A percentile compares a stretch with the other conserved stretches of the same genome.
Evolutionary conservation across 768 basidiomycete species (phyloP).

Genomic region (Trametes cinnabarina): DNA sequence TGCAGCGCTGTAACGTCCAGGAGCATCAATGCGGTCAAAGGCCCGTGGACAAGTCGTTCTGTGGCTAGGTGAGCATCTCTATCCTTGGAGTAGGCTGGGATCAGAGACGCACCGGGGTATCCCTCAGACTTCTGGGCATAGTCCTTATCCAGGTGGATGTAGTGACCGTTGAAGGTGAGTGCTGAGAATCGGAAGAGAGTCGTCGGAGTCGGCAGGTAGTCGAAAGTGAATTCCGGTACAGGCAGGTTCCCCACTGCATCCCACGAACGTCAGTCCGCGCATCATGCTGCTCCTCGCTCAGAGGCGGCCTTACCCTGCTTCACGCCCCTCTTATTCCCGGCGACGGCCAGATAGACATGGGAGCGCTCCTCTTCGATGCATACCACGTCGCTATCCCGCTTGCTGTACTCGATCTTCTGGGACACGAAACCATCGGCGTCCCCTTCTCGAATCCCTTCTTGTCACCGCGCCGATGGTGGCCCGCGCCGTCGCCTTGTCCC

Average conservation of each 20-base stretch:
- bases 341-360: conserved; percentile 61
- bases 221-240: conserved; percentile 54
- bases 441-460: conserved; percentile 66
- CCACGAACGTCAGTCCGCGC: not conserved
- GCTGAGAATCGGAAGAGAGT: conserved; percentile 86
- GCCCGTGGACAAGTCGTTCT: conserved; percentile 87
- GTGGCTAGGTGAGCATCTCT: not conserved
- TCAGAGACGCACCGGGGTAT: conserved; percentile 54
- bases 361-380: conserved; percentile 61
- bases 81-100: not conserved
- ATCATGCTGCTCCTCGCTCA: not conserved
- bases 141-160: conserved; percentile 78
- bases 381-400: conserved; percentile 41
- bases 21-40: conserved; percentile 76
- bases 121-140: conserved; percentile 68
- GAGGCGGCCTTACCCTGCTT: conserved; percentile 41
- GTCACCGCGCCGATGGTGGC: conserved; percentile 48
- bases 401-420: conserved; percentile 54
- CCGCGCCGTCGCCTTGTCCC: conserved; percentile 47
- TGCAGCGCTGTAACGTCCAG: conserved; percentile 58
- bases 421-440: conserved; percentile 76
- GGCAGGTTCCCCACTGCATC: conserved; percentile 51
- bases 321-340: conserved; percentile 31
- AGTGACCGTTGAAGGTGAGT: conserved; percentile 81
- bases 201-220: conserved; percentile 62